Evolutionary conservation across 352 stramenopile species (phyloP).

Genomic region (Pythium aquatile): DNA sequence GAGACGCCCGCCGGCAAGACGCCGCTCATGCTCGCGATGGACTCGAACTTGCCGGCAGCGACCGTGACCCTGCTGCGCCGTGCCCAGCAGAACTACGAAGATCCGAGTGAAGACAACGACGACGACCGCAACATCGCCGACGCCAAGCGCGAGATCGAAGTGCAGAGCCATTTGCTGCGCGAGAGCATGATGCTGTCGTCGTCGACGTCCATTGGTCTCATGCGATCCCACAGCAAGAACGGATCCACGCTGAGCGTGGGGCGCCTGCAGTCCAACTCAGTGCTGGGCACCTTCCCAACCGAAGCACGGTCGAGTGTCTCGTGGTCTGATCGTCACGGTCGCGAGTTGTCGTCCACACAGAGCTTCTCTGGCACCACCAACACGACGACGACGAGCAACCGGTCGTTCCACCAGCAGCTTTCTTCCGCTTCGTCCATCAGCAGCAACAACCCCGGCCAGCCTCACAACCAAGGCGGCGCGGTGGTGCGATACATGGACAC

Average conservation of each 20-base stretch:
- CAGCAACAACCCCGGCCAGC: conserved; percentile 2
- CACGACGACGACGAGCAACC: conserved; percentile 15
- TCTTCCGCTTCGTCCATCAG: conserved; percentile 12
- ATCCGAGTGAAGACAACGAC: conserved; percentile 45
- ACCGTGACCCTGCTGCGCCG: conserved; percentile 63
- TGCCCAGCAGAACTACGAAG: conserved; percentile 70
- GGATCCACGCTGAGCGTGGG: conserved; percentile 21
- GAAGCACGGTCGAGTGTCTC: conserved; percentile 22
- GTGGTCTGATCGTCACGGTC: conserved; percentile 15
- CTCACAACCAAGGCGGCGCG: conserved; percentile 5
- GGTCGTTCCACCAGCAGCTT: conserved; percentile 12
- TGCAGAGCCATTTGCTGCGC: conserved; percentile 73
- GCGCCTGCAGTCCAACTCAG: conserved; percentile 23
- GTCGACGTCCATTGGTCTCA: conserved; percentile 33
- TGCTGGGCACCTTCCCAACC: conserved; percentile 20
- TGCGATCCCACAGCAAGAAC: conserved; percentile 22
- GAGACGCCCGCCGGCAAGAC: conserved; percentile 75
- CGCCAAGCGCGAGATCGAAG: conserved; percentile 70
- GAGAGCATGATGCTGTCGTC: conserved; percentile 59
- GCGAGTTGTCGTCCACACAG: conserved; percentile 9
- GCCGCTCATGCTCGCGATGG: conserved; percentile 57
- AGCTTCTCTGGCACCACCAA: conserved; percentile 24
- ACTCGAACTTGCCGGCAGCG: conserved; percentile 43
- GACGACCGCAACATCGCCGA: conserved; percentile 67
- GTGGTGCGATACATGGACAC: conserved; percentile 31